Base-by-base conservation (phyloP, 2,329 filamentous ascomycete species). In the Ceratocystis smalleyi region DNA sequence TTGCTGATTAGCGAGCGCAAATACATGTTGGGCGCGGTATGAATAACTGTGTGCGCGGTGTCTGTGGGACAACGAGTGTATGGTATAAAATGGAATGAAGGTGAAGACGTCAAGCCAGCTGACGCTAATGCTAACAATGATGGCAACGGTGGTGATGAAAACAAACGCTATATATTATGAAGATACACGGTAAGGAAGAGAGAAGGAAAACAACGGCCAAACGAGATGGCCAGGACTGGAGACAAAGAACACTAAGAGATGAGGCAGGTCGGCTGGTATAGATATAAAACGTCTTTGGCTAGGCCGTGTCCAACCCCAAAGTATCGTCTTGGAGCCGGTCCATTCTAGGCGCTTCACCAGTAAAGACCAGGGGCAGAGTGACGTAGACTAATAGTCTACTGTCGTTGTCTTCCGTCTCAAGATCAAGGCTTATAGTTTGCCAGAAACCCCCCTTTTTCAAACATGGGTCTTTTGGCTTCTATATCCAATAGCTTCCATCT, bases 31-130 rank as follows among this genome's bases (percentile, higher is more conserved):
- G 30, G 8, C 7, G 12, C 15, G 10, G 49, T 17, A 32, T 27
- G 61, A 7, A 54, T 45, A 19, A 15, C 5, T 22, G 5, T 8
- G 43, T 24, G 27, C 5, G 19, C n/a, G 32, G 32, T 32, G 32
- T 22, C 43, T 55, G 54, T 63, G 47, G 12, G 47, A 60, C 35
- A 40, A 55, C 10, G 12, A 40, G 35, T 40, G 35, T 40, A 24
- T 45, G 45, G 15, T 47, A 51, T 17, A 49, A 49, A 49, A 30
- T 35, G 7, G 5, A 47, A 27, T n/a, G 30, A 62, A 62, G n/a
- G 17, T 40, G n/a, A 63, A 15, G 24, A 49, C 55, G 54, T 59
- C 62, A 64, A 64, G 54, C 62, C 62, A 59, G 62, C 59, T 64
- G 62, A 59, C 54, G 55, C 32, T 35, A 59, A 57, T 55, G 49